phyloP scores from a whole-genome alignment of 768 basidiomycete genomes.

The Hericium erinaceus region DNA sequence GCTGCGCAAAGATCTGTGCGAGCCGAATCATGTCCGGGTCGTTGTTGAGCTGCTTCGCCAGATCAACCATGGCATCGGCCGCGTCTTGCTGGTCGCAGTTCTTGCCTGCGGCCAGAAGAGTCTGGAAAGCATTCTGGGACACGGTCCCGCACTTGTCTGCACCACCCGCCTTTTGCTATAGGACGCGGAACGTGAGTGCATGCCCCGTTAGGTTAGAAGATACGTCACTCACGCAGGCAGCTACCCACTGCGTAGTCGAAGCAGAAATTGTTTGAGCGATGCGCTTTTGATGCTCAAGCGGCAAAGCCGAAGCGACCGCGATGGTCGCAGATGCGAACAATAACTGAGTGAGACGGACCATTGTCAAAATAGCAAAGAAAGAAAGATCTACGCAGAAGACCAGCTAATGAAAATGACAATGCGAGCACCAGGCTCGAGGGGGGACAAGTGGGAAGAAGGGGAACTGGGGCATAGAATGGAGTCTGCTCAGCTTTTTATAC shows the following conservation, averaged over 20 bases:
- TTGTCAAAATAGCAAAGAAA: neutral
- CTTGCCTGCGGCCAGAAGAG: conserved; percentile 42
- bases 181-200: neutral
- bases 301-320: conserved; percentile 15
- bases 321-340: neutral
- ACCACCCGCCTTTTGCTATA: conserved; percentile 46
- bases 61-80: conserved; percentile 40
- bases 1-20: conserved; percentile 46
- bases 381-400: neutral
- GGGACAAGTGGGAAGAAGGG: neutral
- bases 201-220: neutral
- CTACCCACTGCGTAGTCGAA: conserved; percentile 40
- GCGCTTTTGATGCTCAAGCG: conserved; percentile 27
- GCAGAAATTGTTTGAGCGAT: conserved; percentile 40
- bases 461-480: neutral
- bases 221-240: conserved; percentile 37
- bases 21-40: conserved; percentile 37
- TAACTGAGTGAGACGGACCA: conserved; percentile 2
- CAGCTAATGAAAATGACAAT: neutral
- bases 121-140: conserved; percentile 44
- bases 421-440: conserved; percentile 7
- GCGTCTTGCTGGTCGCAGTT: conserved; percentile 36
- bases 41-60: conserved; percentile 36
- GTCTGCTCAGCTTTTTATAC: too few species aligned
- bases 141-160: conserved; percentile 45